phyloP scores from a whole-genome alignment of 2,329 filamentous ascomycete species.

The Fusarium verrucosum region DNA sequence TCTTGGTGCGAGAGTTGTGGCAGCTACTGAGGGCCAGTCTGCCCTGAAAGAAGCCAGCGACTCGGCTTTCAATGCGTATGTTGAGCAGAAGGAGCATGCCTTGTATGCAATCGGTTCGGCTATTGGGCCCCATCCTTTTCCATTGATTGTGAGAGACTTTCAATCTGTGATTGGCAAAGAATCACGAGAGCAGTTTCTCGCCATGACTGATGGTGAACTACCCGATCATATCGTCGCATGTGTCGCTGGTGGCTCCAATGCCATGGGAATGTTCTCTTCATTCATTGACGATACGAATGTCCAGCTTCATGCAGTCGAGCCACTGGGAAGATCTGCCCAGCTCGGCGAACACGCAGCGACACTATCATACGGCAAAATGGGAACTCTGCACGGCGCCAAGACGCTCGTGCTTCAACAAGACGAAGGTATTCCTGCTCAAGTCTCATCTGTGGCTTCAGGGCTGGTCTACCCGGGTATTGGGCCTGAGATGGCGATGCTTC shows the following conservation, averaged over 20 bases:
- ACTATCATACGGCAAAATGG: not conserved
- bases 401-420: conserved; percentile 4
- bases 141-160: conserved; percentile 6
- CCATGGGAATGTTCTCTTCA: not conserved
- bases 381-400: conserved; percentile 10
- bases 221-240: conserved; percentile 10
- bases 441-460: conserved; percentile 6
- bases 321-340: not conserved
- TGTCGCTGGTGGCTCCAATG: conserved; percentile 12
- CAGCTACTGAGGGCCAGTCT: conserved; percentile 5
- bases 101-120: conserved; percentile 8
- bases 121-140: conserved; percentile 11
- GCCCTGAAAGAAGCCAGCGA: conserved; percentile 13
- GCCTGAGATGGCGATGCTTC: conserved; percentile 2
- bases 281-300: conserved; percentile 3
- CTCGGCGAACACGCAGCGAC: conserved; percentile 7
- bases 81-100: not conserved
- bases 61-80: conserved; percentile 1
- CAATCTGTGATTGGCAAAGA: conserved; percentile 12
- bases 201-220: not conserved
- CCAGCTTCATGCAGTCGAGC: not conserved
- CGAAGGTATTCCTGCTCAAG: not conserved
- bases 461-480: conserved; percentile 1
- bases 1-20: not conserved
- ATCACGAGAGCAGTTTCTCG: not conserved